Percentiles rank a stretch among this genome's conserved stretches.
phyloP scores from a whole-genome alignment of 768 basidiomycete genomes.

The Tubosaeta sp. region DNA sequence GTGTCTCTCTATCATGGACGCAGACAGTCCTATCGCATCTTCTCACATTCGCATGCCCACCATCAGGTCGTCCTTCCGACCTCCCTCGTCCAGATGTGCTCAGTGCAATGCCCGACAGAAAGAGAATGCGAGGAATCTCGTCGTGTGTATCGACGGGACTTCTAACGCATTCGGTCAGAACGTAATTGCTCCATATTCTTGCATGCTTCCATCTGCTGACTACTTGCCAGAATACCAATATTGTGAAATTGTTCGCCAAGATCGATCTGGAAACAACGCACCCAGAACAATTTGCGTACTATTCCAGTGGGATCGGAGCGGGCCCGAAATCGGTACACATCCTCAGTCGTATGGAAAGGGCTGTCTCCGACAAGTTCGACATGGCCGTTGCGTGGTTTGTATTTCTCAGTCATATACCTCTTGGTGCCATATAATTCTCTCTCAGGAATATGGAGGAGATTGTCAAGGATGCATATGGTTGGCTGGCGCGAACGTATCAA shows the following conservation, averaged over 20 bases:
- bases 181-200: background rate
- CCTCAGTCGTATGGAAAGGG: constrained; percentile 15
- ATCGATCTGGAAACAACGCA: constrained; percentile 20
- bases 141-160: constrained; percentile 24
- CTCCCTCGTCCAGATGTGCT: constrained; percentile 7
- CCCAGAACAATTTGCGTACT: constrained; percentile 31
- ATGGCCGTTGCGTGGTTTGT: constrained; percentile 37
- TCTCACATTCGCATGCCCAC: background rate
- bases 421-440: background rate
- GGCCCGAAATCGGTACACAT: constrained; percentile 20
- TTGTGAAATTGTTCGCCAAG: constrained; percentile 32
- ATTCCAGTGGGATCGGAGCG: constrained; percentile 35
- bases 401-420: background rate
- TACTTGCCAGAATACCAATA: constrained; percentile 32
- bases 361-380: constrained; percentile 28
- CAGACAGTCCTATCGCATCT: background rate
- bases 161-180: constrained; percentile 23
- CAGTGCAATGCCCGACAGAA: constrained; percentile 10
- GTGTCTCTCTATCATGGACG: background rate
- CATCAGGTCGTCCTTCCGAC: background rate
- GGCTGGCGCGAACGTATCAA: constrained; percentile 30
- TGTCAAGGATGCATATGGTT: constrained; percentile 32
- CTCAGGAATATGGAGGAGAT: constrained; percentile 35
- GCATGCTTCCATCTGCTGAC: too few relatives aligned
- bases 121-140: constrained; percentile 15